Conservation (phyloP, 2,329 filamentous ascomycete species). For the Pseudogymnoascus sp. region DNA sequence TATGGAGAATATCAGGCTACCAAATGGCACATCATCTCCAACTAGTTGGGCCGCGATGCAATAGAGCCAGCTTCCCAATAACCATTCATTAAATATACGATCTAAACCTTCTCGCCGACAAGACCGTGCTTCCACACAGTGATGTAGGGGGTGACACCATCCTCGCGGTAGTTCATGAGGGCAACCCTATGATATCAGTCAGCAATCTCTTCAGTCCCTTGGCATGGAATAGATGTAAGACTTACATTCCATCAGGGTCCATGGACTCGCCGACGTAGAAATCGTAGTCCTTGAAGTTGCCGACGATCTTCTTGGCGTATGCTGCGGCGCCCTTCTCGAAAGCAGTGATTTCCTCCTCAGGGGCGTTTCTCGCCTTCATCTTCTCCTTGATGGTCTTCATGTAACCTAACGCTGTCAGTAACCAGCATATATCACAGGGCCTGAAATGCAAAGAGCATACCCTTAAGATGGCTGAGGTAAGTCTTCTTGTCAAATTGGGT, state of each 20-base stretch:
- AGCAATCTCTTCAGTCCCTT: slow-evolving; percentile 8
- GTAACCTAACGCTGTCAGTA: slow-evolving; percentile 52
- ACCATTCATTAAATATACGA: slow-evolving; percentile 9
- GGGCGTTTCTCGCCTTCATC: slow-evolving; percentile 53
- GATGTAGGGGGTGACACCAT: slow-evolving; percentile 83
- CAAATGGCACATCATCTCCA: slow-evolving; percentile 1
- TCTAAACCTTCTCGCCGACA: slow-evolving; percentile 83
- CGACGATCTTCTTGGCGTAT: slow-evolving; percentile 71
- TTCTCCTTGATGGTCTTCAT: slow-evolving; percentile 78
- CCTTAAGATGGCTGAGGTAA: slow-evolving; percentile 77
- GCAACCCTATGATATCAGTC: slow-evolving; percentile 52
- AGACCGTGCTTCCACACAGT: slow-evolving; percentile 95
- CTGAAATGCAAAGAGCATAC: slow-evolving; percentile 39
- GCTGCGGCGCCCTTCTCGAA: slow-evolving; percentile 69
- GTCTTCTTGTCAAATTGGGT: slow-evolving; percentile 80
- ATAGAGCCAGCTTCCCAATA: slow-evolving; percentile 9
- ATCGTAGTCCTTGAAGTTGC: slow-evolving; percentile 93
- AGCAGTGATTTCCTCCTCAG: slow-evolving; percentile 58
- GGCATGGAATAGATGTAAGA: slow-evolving; percentile 22
- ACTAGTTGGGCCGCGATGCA: not conserved
- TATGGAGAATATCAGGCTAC: slow-evolving; percentile 10
- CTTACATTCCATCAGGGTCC: slow-evolving; percentile 89
- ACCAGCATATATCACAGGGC: slow-evolving; percentile 14
- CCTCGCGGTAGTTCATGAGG: slow-evolving; percentile 95
- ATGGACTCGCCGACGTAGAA: slow-evolving; percentile 88